These are phyloP conservation scores for Skeletonema potamos DNA, from an alignment of 108 stramenopile genomes.

Conservation along the genomic window DNA sequence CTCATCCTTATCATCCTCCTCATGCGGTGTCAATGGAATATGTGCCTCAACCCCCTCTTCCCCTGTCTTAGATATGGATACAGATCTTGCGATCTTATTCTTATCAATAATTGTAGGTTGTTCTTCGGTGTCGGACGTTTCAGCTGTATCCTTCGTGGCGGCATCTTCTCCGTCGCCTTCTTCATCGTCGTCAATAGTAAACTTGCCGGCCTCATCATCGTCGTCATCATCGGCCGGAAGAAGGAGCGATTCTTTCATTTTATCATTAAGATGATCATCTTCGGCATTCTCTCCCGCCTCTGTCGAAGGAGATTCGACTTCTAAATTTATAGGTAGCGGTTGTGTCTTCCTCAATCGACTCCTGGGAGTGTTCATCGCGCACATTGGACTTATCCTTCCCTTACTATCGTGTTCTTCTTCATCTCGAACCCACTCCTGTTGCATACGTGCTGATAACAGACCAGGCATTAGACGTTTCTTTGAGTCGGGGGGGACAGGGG, in stretches of 20 bases:
- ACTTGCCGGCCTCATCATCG: not conserved
- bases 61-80: slow-evolving; percentile 11
- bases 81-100: not conserved
- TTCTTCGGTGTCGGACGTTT: slow-evolving; percentile 13
- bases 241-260: slow-evolving; percentile 11
- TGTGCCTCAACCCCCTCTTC: slow-evolving; percentile 4
- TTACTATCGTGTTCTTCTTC: slow-evolving; percentile 2
- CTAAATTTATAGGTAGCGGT: slow-evolving; percentile 2
- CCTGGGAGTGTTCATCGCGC: slow-evolving; percentile 42
- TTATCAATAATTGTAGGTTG: not conserved
- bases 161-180: slow-evolving; percentile 15
- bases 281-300: slow-evolving; percentile 10
- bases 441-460: slow-evolving; percentile 45
- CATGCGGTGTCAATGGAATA: slow-evolving; percentile 3
- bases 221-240: slow-evolving; percentile 1
- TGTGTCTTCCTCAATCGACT: slow-evolving; percentile 2
- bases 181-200: slow-evolving; percentile 19
- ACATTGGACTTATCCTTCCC: slow-evolving; percentile 37
- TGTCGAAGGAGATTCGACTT: slow-evolving; percentile 11
- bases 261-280: not conserved
- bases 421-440: slow-evolving; percentile 40
- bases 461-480: slow-evolving; percentile 15
- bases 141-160: not conserved
- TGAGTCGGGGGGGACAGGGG: not conserved
- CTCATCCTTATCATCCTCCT: slow-evolving; percentile 26